A percentile compares a stretch with the other conserved stretches of the same genome.
These are phyloP conservation scores for Penicillium robsamsonii DNA, from an alignment of 495 filamentous ascomycete genomes.

Conservation along the genomic window DNA sequence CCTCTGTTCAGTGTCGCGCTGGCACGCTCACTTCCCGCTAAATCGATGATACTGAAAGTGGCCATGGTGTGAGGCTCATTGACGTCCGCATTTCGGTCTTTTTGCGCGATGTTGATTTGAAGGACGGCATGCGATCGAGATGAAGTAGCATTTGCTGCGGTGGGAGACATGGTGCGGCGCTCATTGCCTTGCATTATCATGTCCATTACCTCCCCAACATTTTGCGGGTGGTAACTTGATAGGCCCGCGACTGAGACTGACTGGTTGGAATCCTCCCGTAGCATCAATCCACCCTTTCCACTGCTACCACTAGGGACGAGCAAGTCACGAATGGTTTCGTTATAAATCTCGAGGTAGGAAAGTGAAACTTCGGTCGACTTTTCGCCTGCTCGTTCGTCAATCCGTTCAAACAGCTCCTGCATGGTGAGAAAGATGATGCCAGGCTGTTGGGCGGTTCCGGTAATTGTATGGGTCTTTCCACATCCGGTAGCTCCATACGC, in stretches of 20 bases:
- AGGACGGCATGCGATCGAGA: slow-evolving; percentile 98
- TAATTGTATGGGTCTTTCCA: slow-evolving; percentile 98
- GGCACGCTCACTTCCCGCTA: slow-evolving; percentile 93
- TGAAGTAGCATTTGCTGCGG: slow-evolving; percentile 95
- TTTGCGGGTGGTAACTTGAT: slow-evolving; percentile 84
- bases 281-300: slow-evolving; percentile 83
- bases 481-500: slow-evolving; percentile 98
- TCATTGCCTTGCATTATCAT: slow-evolving; percentile 97
- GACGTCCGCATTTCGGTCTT: slow-evolving; percentile 87
- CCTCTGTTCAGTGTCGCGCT: slow-evolving; percentile 97
- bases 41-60: slow-evolving; percentile 95
- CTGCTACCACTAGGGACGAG: slow-evolving; percentile 83
- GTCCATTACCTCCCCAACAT: slow-evolving; percentile 95
- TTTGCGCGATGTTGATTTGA: slow-evolving; percentile 93
- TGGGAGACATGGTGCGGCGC: slow-evolving; percentile 92
- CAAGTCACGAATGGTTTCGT: slow-evolving; percentile 96
- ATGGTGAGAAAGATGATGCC: slow-evolving; percentile 99
- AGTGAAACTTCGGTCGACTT: slow-evolving; percentile 88
- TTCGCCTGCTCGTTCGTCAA: slow-evolving; percentile 77
- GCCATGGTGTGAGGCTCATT: slow-evolving; percentile 98
- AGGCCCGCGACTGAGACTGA: slow-evolving; percentile 89
- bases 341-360: slow-evolving; percentile 98
- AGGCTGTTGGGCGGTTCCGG: slow-evolving; percentile 88
- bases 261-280: slow-evolving; percentile 93
- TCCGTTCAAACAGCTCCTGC: slow-evolving; percentile 96